Base-by-base conservation (phyloP, 177 flowering plant species). In the Telopea speciosissima region DNA sequence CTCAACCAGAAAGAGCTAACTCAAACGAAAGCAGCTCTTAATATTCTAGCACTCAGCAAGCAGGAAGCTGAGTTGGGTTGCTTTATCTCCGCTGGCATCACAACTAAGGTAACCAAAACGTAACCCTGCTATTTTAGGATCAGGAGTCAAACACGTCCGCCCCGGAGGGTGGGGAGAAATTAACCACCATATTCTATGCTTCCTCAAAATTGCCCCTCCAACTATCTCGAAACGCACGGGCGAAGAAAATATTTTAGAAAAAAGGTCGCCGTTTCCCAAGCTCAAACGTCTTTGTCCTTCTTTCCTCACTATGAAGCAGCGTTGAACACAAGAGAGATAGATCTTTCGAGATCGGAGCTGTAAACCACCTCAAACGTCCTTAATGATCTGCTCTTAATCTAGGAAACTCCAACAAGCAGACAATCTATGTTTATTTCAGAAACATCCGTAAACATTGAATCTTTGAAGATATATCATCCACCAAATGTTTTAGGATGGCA, bases 331-430 rank as follows among this genome's bases (percentile, higher is more conserved):
- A 87, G 78, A 74, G 79, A 73, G 31, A 45, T 68, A 63, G 72
- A 65, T 68, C 68, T 72, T 68, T 81, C 72, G 84, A 83, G 82
- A 85, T 80, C 79, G 73, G 75, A 76, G 77, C 80, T 69, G 44
- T 8, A 63, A 65, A 4, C 75, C 70, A 58, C 68, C 33, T 31
- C 16, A 54, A 75, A 58, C 74, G 24, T 14, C 61, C 49, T 36
- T 25, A 69, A 40, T 26, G 71, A 68, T 70, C 66, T 36, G 8
- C 61, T 68, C 42, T 62, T 24, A n/a, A 23, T 6, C 54, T 28
- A 40, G 3, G 68, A 74, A 67, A 33, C 36, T 40, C 24, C n/a
- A 62, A 22, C 45, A 14, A 68, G 40, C 26, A 5, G 3, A 68
- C 25, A 23, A 54, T 31, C 9, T 17, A 23, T 8, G 33, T 45